Percentiles rank a stretch among this genome's conserved stretches.
These are phyloP conservation scores for Boletellus ananas DNA, from an alignment of 768 basidiomycete genomes.

Conservation along the genomic window DNA sequence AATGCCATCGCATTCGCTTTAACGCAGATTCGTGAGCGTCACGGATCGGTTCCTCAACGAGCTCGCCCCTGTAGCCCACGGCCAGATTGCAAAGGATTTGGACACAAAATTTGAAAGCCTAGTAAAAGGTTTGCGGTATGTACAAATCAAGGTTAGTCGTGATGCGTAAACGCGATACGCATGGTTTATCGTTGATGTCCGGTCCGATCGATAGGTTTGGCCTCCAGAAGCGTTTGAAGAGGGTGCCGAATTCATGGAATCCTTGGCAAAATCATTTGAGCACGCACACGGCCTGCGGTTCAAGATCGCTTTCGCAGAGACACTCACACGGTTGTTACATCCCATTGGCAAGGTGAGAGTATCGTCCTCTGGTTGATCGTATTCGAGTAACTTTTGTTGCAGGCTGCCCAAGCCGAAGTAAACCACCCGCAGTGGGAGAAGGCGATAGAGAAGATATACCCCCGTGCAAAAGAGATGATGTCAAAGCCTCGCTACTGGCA, in stretches of 20 bases:
- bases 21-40: conserved; percentile 78
- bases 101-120: conserved; percentile 84
- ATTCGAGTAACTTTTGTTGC: conserved; percentile 1
- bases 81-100: conserved; percentile 73
- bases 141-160: conserved; percentile 69
- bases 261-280: conserved; percentile 76
- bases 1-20: not conserved
- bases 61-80: conserved; percentile 67
- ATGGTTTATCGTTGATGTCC: not conserved
- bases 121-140: conserved; percentile 73
- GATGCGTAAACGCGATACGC: not conserved
- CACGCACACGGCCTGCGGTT: conserved; percentile 80
- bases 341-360: conserved; percentile 75
- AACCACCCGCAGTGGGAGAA: conserved; percentile 95
- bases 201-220: conserved; percentile 61
- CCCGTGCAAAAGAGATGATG: conserved; percentile 81
- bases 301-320: conserved; percentile 84
- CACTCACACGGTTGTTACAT: conserved; percentile 71
- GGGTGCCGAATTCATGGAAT: conserved; percentile 86
- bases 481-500: conserved; percentile 88
- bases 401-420: conserved; percentile 95
- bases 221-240: conserved; percentile 92
- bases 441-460: conserved; percentile 80
- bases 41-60: conserved; percentile 87
- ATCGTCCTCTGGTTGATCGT: not conserved